phyloP scores from a whole-genome alignment of 2,329 filamentous ascomycete species.

The Stromatinia cepivora region DNA sequence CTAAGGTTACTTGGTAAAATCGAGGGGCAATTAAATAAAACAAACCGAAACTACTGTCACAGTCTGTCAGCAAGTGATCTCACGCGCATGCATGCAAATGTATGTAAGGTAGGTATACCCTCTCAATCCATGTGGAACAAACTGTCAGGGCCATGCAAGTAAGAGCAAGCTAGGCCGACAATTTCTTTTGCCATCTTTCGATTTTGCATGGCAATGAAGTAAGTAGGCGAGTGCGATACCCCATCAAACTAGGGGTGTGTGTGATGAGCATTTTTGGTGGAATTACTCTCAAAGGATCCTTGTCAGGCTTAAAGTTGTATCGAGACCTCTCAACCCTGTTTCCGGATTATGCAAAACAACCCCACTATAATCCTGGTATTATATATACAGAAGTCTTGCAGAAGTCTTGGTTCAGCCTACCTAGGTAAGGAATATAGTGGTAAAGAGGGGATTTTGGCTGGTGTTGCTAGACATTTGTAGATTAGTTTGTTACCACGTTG shows the following conservation, averaged over 20 bases:
- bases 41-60: background rate
- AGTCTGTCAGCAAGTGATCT: conserved; percentile 27
- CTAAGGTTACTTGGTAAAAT: background rate
- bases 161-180: background rate
- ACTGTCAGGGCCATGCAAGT: conserved; percentile 21
- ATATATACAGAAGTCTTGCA: conserved; percentile 1
- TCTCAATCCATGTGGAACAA: conserved; percentile 14
- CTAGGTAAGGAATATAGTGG: conserved; percentile 8
- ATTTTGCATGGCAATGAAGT: background rate
- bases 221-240: background rate
- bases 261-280: background rate
- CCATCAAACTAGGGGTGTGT: background rate
- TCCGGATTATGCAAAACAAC: conserved; percentile 22
- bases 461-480: conserved; percentile 7
- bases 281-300: background rate
- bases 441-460: background rate
- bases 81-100: conserved; percentile 19
- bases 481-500: background rate
- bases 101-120: conserved; percentile 8
- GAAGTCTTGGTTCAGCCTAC: conserved; percentile 24
- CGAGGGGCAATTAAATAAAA: conserved; percentile 1
- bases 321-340: conserved; percentile 12
- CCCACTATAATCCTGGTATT: conserved; percentile 17
- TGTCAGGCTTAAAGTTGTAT: conserved; percentile 7
- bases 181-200: conserved; percentile 14